phyloP scores from a whole-genome alignment of 371 early-diverging fungal genomes.

The Mortierella sp. region DNA sequence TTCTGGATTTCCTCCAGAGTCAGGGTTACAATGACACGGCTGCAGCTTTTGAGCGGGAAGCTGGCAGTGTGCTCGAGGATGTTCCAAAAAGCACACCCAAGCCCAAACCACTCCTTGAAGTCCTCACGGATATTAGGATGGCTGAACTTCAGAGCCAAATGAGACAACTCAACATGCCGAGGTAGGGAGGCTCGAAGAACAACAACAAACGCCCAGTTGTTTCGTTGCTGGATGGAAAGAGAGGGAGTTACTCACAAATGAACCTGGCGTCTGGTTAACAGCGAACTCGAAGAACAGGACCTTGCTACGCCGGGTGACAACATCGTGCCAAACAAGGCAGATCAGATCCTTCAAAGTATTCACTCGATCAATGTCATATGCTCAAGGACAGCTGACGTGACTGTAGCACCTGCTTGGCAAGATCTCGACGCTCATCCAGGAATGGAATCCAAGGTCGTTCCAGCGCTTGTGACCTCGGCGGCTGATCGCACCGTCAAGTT shows the following conservation, averaged over 20 bases:
- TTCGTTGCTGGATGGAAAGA: too few species aligned
- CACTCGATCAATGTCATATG: conserved; percentile 39
- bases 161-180: conserved; percentile 41
- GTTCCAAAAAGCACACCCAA: conserved; percentile 35
- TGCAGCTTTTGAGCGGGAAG: conserved; percentile 60
- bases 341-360: conserved; percentile 7
- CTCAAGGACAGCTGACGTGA: conserved; percentile 33
- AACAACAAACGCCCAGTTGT: too few species aligned
- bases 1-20: conserved; percentile 57
- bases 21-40: conserved; percentile 59
- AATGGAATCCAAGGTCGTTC: conserved; percentile 27
- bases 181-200: conserved; percentile 15
- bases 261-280: background rate
- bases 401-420: conserved; percentile 34
- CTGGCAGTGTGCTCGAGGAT: conserved; percentile 52
- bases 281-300: conserved; percentile 37
- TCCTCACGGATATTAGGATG: conserved; percentile 40
- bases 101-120: conserved; percentile 43
- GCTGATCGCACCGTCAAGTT: conserved; percentile 75
- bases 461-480: conserved; percentile 65
- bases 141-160: conserved; percentile 42
- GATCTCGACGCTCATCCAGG: conserved; percentile 43
- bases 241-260: background rate
- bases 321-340: conserved; percentile 17
- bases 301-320: conserved; percentile 36